Evolutionary conservation across 345 rosid genomes (phyloP), one percentile per base, ranked within the genome.

Genomic region (Acer saccharum): DNA sequence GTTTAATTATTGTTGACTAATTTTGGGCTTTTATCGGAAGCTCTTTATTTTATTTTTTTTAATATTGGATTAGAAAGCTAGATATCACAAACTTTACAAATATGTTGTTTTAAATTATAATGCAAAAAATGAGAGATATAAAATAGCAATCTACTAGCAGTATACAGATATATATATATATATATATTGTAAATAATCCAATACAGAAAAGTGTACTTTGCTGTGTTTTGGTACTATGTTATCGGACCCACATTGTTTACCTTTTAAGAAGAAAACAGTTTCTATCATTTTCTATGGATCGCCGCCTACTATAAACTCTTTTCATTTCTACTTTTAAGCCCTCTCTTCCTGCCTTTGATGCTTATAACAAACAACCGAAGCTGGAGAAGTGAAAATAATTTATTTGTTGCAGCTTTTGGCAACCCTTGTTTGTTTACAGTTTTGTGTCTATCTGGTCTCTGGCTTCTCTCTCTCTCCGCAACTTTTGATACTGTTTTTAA

Each of bases 261-360:
- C 77, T 80, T 82, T 80, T 29, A 23, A 52, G 71, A 84, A 72
- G 77, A 68, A 35, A 77, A 75, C 82, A 69, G 85, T 60, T 16
- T 65, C 43, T 17, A 69, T 83, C 83, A 73, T 77, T 82, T 82
- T 82, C 81, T 77, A 65, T 77, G 86, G 89, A 84, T 80, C 81
- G 87, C 78, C 65, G 84, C 79, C 81, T 14, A 7, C 77, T 69
- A 48, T 64, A 27, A 60, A 21, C 6, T 76, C 54, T 39, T 43
- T 71, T 66, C 25, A 25, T 71, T 60, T 60, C 16, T 1, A 39
- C 83, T 74, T 78, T 62, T 21, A 27, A 18, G 44, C 66, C 8
- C 6, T 35, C 39, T 69, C 65, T 16, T 63, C 57, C 68, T 67
- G 72, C 63, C 63, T 20, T 58, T 18, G 81, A 58, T 60, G 68